phyloP scores from a whole-genome alignment of 2,329 filamentous ascomycete genomes.

The Fusarium denticulatum region DNA sequence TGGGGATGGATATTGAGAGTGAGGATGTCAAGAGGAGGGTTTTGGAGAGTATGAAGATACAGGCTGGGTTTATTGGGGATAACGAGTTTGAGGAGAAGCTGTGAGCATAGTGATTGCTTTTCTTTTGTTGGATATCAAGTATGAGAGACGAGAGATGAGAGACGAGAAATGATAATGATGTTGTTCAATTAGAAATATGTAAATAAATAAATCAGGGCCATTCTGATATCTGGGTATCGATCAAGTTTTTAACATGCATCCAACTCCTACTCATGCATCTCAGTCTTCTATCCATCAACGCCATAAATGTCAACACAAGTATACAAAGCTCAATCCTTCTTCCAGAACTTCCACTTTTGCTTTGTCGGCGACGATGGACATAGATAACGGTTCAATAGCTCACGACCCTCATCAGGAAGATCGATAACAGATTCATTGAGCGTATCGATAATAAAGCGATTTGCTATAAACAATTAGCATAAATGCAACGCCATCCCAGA shows the following conservation, averaged over 20 bases:
- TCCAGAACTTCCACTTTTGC: constrained; percentile 45
- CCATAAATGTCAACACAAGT: not conserved
- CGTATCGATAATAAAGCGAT: constrained; percentile 54
- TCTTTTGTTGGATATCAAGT: not conserved
- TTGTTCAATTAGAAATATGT: not conserved
- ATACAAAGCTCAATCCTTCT: constrained; percentile 32
- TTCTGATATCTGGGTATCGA: constrained; percentile 37
- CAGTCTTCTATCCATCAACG: not conserved
- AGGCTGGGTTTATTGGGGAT: constrained; percentile 61
- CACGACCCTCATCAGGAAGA: constrained; percentile 50
- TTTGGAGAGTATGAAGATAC: constrained; percentile 81
- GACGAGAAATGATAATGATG: not conserved
- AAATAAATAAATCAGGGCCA: constrained; percentile 10
- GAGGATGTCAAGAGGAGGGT: constrained; percentile 70
- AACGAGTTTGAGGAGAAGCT: constrained; percentile 50
- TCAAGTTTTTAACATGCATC: not conserved
- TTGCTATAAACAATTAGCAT: constrained; percentile 42
- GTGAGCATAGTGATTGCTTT: not conserved
- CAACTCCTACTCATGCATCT: constrained; percentile 13
- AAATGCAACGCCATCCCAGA: rapidly evolving
- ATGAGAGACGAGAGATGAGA: not conserved
- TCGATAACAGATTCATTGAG: constrained; percentile 52
- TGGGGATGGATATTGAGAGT: constrained; percentile 68
- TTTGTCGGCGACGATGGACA: constrained; percentile 31
- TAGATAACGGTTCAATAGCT: constrained; percentile 48